phyloP scores from a whole-genome alignment of 495 filamentous ascomycete genomes.

The Podospora appendiculata region DNA sequence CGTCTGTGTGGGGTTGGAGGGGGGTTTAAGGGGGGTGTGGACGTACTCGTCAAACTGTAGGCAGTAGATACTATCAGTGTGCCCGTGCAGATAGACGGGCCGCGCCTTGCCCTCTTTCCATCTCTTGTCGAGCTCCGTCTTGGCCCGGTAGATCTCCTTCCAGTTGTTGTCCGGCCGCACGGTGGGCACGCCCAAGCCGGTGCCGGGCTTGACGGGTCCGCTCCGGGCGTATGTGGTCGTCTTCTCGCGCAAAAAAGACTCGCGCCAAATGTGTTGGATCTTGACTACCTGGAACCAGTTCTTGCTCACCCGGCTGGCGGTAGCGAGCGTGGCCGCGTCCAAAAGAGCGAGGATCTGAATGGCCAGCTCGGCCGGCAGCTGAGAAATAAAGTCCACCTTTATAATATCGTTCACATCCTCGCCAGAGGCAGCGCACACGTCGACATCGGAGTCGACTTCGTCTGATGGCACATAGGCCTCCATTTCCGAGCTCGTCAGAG shows the following conservation, averaged over 20 bases:
- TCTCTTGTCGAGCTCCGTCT: constrained; percentile 62
- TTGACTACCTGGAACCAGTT: constrained; percentile 55
- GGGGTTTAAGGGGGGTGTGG: not conserved
- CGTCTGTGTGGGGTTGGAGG: not conserved
- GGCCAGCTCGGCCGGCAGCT: constrained; percentile 64
- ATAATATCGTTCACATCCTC: constrained; percentile 31
- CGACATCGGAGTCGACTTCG: constrained; percentile 23
- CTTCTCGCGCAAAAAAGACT: constrained; percentile 65
- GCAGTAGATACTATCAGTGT: constrained; percentile 93
- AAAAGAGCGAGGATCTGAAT: constrained; percentile 65
- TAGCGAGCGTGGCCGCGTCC: constrained; percentile 55
- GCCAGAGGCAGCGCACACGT: constrained; percentile 26
- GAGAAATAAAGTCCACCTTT: constrained; percentile 55
- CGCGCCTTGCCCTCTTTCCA: constrained; percentile 74
- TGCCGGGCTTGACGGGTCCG: constrained; percentile 32
- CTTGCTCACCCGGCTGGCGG: constrained; percentile 53
- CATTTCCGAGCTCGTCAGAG: constrained; percentile 45
- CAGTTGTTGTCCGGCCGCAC: constrained; percentile 56
- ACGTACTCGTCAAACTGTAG: constrained; percentile 93
- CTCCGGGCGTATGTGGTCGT: constrained; percentile 46
- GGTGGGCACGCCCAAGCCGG: constrained; percentile 39
- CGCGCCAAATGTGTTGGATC: constrained; percentile 67
- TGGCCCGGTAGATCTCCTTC: constrained; percentile 76
- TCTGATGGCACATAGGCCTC: constrained; percentile 26
- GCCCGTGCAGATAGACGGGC: constrained; percentile 83